Evolutionary conservation across 257 asterid species (phyloP).

Genomic region (Fraxinus pennsylvanica): DNA sequence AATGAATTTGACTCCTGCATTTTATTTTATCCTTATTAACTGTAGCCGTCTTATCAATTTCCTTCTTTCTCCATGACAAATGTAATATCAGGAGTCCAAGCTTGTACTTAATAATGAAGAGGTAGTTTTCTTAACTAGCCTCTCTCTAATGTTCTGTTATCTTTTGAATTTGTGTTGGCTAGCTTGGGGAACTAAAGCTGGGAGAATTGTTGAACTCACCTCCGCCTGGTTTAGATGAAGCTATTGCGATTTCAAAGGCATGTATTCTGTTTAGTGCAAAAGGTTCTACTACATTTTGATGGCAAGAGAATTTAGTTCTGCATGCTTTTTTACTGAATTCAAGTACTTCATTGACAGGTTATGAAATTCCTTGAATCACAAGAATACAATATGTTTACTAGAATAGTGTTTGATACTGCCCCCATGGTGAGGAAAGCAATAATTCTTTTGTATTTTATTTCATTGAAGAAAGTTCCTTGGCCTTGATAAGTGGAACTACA

Average conservation of each 20-base stretch:
- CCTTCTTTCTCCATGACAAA: neutral
- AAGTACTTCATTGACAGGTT: constrained; percentile 58
- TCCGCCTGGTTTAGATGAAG: constrained; percentile 99
- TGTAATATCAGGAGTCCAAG: neutral
- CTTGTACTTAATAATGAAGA: constrained; percentile 1
- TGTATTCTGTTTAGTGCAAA: constrained; percentile 22
- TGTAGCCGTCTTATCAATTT: neutral
- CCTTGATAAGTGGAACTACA: constrained; percentile 40
- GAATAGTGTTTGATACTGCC: constrained; percentile 96
- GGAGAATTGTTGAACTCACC: constrained; percentile 99
- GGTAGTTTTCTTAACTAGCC: constrained; percentile 8
- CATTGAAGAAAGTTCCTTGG: constrained; percentile 17
- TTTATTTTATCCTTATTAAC: neutral
- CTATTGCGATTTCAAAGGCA: constrained; percentile 98
- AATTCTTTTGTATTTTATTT: constrained; percentile 16
- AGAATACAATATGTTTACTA: constrained; percentile 92
- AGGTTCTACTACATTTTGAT: constrained; percentile 25
- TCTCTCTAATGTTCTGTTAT: constrained; percentile 2
- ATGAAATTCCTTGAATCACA: constrained; percentile 88
- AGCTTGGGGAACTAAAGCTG: constrained; percentile 97
- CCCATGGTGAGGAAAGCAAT: constrained; percentile 76
- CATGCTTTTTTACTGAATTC: constrained; percentile 32
- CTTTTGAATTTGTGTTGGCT: constrained; percentile 27
- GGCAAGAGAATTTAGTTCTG: neutral
- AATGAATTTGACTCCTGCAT: neutral